Base-by-base conservation (phyloP, 345 rosid genomes). In the Ailanthus altissimus region DNA sequence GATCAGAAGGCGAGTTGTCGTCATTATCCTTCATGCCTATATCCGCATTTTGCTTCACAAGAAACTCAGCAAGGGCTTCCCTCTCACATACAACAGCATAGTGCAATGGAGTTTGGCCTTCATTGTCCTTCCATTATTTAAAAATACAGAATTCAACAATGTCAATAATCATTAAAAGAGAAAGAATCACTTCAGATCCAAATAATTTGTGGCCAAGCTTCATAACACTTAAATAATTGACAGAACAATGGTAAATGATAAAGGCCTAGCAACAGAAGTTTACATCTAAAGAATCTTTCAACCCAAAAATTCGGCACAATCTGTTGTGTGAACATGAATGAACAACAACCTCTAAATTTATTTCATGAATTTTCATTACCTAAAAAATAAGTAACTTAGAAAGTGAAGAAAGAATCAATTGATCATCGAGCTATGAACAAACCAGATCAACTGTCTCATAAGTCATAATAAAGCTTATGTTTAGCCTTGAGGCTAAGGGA, bases 51-150 rank as follows among this genome's bases (percentile, higher is more conserved):
- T 92, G 87, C 84, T 89, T 88, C 88, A 96, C 90, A 23, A 96
- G 94, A 80, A 83, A 88, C 80, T 90, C 83, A 0, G 97, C 97
- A 9, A 93, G 85, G 65, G 84, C 87, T 87, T 90, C 91, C 79
- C 98, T 89, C 84, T 90, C 97, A 25, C 99, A 96, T 32, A 92
- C 86, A 80, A 83, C 93, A 67, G 99, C 99, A 65, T 96, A 96
- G 81, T 93, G 99, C 88, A 96, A 76, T 2, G 98, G 88, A 10
- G 97, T 91, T 83, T 96, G 98, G 54, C 99, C 99, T 79, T 93
- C 99, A 14, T 90, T 85, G 82, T 96, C 99, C 99, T 96, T 59
- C 70, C 77, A 84, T 76, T n/a, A n/a, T 69, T 72, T 40, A 64
- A 61, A 60, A 70, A 60, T 3, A 78, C 28, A 25, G 43, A 64